These are phyloP conservation scores for Lindgomyces ingoldianus DNA, from an alignment of 495 filamentous ascomycete species.

Conservation along the genomic window DNA sequence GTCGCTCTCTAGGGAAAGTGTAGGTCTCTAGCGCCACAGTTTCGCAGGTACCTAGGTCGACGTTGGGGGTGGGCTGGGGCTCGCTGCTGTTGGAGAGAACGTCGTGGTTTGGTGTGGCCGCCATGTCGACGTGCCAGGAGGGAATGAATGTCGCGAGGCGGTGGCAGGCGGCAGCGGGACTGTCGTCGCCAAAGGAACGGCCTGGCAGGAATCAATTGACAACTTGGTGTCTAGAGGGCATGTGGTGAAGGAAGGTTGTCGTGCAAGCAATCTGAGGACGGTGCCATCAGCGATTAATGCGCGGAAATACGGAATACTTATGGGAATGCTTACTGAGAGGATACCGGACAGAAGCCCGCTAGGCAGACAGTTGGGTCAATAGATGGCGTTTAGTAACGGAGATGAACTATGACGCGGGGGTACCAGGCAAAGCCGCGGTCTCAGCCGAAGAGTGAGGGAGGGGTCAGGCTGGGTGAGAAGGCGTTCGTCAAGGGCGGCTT, in stretches of 20 bases:
- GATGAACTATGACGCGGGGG: neutral
- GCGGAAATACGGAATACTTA: neutral
- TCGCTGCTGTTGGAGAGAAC: conserved; percentile 9
- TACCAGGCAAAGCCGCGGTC: neutral
- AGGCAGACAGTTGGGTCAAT: conserved; percentile 18
- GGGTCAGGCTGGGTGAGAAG: neutral
- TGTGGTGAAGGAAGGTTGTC: too few relatives aligned
- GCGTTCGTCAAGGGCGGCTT: neutral
- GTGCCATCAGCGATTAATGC: neutral
- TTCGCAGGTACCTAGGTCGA: conserved; percentile 14
- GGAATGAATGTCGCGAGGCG: neutral
- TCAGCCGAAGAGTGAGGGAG: neutral
- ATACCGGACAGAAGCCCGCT: neutral
- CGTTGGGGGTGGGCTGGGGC: conserved; percentile 10
- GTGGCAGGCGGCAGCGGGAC: neutral
- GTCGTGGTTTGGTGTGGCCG: neutral
- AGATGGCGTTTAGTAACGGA: neutral
- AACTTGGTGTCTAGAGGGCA: neutral
- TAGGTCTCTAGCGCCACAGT: conserved; percentile 56
- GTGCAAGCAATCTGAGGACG: too few relatives aligned
- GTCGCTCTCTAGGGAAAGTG: conserved; percentile 68
- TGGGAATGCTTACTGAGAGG: conserved; percentile 1
- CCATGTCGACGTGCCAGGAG: conserved; percentile 2
- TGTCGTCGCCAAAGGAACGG: neutral
- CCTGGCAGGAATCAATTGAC: neutral